phyloP scores from a whole-genome alignment of 352 stramenopile genomes.

The Globisporangium alternatum region DNA sequence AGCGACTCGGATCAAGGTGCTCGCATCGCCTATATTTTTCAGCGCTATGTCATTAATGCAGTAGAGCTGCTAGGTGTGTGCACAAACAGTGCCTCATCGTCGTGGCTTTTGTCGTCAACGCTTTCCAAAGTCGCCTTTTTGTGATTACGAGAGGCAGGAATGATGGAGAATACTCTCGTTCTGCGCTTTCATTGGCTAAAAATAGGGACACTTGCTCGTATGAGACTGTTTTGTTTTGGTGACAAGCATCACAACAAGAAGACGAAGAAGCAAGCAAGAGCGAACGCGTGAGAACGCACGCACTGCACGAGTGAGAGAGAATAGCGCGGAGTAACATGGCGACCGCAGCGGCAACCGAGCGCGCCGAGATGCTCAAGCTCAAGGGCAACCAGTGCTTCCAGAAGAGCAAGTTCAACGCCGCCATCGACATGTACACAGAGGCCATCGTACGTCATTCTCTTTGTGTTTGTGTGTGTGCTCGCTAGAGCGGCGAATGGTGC shows the following conservation, averaged over 20 bases:
- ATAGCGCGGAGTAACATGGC: neutral
- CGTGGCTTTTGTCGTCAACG: too few relatives aligned
- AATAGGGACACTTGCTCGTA: too few relatives aligned
- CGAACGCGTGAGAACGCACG: neutral
- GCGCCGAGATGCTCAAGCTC: constrained; percentile 73
- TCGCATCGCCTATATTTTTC: too few relatives aligned
- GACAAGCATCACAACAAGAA: neutral
- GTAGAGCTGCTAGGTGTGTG: too few relatives aligned
- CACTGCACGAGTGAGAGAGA: neutral
- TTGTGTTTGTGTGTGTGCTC: neutral
- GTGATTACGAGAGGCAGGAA: too few relatives aligned
- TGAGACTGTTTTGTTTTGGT: neutral
- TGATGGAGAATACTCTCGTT: too few relatives aligned
- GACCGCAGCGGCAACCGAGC: constrained; percentile 23
- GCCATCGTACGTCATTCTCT: constrained; percentile 55
- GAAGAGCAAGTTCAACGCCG: constrained; percentile 71
- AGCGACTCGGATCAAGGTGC: too few relatives aligned
- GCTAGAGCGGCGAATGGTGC: neutral
- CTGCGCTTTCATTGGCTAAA: too few relatives aligned
- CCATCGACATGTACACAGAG: constrained; percentile 86
- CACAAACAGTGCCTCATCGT: too few relatives aligned
- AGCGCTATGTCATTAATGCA: too few relatives aligned
- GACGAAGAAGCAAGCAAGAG: neutral
- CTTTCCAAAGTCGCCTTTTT: too few relatives aligned
- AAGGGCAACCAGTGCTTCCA: constrained; percentile 80